Evolutionary conservation across 768 basidiomycete genomes (phyloP), one percentile per base, ranked within the genome.

Genomic region (Russula olivacea): DNA sequence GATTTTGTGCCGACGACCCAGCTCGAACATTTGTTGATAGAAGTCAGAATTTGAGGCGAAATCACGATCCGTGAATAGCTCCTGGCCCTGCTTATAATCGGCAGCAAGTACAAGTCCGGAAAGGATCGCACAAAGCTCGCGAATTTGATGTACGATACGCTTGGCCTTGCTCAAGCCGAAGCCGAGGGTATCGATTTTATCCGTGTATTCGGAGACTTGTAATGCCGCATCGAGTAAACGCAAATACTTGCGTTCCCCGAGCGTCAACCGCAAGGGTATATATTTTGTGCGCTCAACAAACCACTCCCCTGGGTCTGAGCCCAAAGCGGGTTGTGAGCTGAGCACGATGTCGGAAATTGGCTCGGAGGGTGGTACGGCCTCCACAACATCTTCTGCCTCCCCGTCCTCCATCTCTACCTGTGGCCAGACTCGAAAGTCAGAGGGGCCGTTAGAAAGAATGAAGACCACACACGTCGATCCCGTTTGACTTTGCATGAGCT

Each of bases 41-140:
- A 93, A 93, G 9, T 86, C 83, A 19, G 83, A 83, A 68, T 93
- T 93, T 15, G 83, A 79, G 63, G 88, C 78, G 70, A 93, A 93
- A 72, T 93, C 89, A 23, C 89, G 83, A 65, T 91, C 87, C 45
- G 82, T 76, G 72, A 93, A 93, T 17, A 93, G 80, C 65, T 91
- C 88, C 68, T 93, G 91, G n/a, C 91, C 91, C 66, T 83, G 81
- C 73, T 91, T 93, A 72, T 93, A 93, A 73, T 93, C 90, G 15
- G 90, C 88, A 10, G 89, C 85, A 19, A 93, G 78, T 45, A 93
- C 75, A 23, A 93, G 77, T 1, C 91, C 91, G 14, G 90, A 91
- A 76, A 93, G 83, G 70, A 93, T 91, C 2, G 91, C 88, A 68
- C 91, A 93, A 3, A 93, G 79, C 70, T 93, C 91, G 40, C 88